Base-by-base conservation (phyloP, 1,284 basidiomycete genomes). In the Phaffia rhodozyma region DNA sequence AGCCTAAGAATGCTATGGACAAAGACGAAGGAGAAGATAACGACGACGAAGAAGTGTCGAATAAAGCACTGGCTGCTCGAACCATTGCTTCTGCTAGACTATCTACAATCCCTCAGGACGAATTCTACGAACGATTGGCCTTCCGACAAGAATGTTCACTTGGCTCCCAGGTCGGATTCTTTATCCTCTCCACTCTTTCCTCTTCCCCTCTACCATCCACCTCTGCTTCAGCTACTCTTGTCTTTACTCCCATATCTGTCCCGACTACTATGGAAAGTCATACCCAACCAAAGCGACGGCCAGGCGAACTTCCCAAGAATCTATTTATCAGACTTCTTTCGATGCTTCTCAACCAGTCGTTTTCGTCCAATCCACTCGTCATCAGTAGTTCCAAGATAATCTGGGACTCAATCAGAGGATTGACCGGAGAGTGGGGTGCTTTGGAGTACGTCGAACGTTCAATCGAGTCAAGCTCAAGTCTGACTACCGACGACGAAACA, bases 41-140 rank as follows among this genome's bases (percentile, higher is more conserved):
- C 63, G 27, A 32, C 63, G 58, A 49, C 50, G 34, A 60, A 66
- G 51, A 59, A 38, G 51, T 54, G 30, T 23, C 55, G 64, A 56
- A 55, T 61, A 58, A 57, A 62, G 34, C 47, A 58, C 56, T 64
- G 61, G 58, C 56, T 84, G 86, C 66, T 73, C 78, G 5, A 3
- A 43, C 13, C 7, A 16, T 43, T 43, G 38, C 38, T 7, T 43
- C 38, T 16, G 5, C 38, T 43, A 43, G 38, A 16, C 18, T 77
- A n/a, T 66, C 68, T 16, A 68, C 65, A 30, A 66, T 76, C 3
- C 61, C 68, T 0, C 72, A 82, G 34, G 86, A 85, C 58, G 91
- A 94, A 72, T 97, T 92, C 75, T 94, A 91, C 89, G 90, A 92
- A 74, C 81, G 90, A 20, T 91, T 97, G 86, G 90, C 86, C 30